phyloP scores from a whole-genome alignment of 2,329 filamentous ascomycete species.

The Scolecobasidium constrictum region DNA sequence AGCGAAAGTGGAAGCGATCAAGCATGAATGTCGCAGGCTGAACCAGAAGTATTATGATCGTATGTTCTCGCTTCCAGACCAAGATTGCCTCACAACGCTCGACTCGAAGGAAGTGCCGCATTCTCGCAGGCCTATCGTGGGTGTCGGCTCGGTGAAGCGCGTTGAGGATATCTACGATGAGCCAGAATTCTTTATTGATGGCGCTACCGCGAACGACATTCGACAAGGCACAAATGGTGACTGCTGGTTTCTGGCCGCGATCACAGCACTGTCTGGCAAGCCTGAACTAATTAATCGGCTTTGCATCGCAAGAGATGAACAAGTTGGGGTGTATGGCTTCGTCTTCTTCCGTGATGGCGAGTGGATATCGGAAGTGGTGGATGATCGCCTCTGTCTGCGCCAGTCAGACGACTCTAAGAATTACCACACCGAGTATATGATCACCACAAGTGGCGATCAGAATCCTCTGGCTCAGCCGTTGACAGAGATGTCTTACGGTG shows the following conservation, averaged over 20 bases:
- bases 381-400: conserved; percentile 77
- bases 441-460: conserved; percentile 22
- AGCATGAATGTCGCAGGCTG: conserved; percentile 9
- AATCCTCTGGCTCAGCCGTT: conserved; percentile 43
- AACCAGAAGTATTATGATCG: conserved; percentile 11
- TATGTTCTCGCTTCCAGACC: conserved; percentile 5
- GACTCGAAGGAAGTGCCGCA: conserved; percentile 2
- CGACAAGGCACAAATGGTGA: conserved; percentile 69
- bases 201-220: conserved; percentile 66
- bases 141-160: conserved; percentile 11
- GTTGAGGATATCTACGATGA: conserved; percentile 12
- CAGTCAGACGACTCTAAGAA: conserved; percentile 43
- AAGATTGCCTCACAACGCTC: conserved; percentile 8
- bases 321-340: conserved; percentile 74
- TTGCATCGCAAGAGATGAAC: conserved; percentile 62
- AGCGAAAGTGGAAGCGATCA: conserved; percentile 11
- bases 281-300: conserved; percentile 58
- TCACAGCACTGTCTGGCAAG: conserved; percentile 68
- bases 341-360: conserved; percentile 75
- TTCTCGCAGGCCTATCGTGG: conserved; percentile 6
- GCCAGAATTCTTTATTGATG: conserved; percentile 20
- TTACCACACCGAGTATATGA: conserved; percentile 10
- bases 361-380: conserved; percentile 84
- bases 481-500: conserved; percentile 5
- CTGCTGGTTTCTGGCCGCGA: conserved; percentile 76